A percentile compares a stretch with the other conserved stretches of the same genome.
Conservation (phyloP, 768 basidiomycete genomes). For the Mycena galopus region DNA sequence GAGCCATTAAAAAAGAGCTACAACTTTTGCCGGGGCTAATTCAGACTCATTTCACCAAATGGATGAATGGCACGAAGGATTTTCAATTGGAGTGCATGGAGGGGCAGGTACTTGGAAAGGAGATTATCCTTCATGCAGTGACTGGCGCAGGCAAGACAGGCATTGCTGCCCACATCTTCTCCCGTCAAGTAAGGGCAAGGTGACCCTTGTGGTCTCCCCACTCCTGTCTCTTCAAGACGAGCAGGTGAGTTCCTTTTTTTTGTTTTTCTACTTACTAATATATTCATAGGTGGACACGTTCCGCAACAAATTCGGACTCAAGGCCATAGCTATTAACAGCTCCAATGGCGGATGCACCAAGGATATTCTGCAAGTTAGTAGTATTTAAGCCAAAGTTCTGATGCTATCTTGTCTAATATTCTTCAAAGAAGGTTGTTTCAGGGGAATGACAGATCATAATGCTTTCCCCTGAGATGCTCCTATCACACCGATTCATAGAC, state of each 20-base stretch:
- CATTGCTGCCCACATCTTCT: constrained; percentile 21
- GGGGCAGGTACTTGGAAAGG: constrained; percentile 15
- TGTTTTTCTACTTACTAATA: no score
- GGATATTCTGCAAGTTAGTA: neutral
- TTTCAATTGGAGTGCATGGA: constrained; percentile 29
- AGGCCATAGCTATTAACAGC: constrained; percentile 22
- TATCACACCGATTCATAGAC: neutral
- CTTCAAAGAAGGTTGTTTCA: neutral
- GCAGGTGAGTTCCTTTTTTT: no score
- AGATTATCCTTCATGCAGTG: constrained; percentile 26
- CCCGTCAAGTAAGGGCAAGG: constrained; percentile 19
- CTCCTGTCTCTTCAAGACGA: neutral
- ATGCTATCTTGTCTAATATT: neutral
- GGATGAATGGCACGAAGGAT: constrained; percentile 13
- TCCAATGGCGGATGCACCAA: constrained; percentile 15
- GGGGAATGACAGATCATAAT: neutral
- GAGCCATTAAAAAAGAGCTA: constrained; percentile 16
- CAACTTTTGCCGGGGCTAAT: constrained; percentile 20
- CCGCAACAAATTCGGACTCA: constrained; percentile 9
- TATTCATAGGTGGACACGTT: neutral
- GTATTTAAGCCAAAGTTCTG: no score
- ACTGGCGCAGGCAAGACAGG: constrained; percentile 16
- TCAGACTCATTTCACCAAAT: constrained; percentile 16
- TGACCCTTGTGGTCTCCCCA: neutral
- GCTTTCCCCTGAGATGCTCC: neutral